A percentile compares a stretch with the other conserved stretches of the same genome.
Conservation (phyloP, 176 grass and related monocot genomes). For the Poa annua region DNA sequence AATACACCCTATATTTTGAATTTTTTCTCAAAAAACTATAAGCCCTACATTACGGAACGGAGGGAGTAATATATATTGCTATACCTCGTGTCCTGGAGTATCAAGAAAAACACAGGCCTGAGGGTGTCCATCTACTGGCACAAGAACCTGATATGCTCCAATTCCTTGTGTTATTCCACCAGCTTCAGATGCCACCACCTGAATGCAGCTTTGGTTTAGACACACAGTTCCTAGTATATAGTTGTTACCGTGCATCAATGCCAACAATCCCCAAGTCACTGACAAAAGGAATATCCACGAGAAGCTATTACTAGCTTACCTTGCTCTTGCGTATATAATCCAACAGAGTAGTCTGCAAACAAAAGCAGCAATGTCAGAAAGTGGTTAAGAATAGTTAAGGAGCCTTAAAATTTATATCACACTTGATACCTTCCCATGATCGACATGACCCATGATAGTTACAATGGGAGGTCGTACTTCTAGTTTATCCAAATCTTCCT, state of each 20-base stretch:
- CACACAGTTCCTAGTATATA: slow-evolving; percentile 27
- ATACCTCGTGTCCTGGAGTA: slow-evolving; percentile 95
- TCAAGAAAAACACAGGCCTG: slow-evolving; percentile 95
- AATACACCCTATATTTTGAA: too few relatives aligned
- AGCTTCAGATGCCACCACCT: slow-evolving; percentile 96
- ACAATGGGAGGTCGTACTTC: slow-evolving; percentile 92
- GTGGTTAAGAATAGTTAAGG: slow-evolving; percentile 28
- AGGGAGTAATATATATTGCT: slow-evolving; percentile 27
- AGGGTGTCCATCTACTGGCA: slow-evolving; percentile 79
- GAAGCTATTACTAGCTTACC: slow-evolving; percentile 56
- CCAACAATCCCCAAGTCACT: slow-evolving; percentile 23
- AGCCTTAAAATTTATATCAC: slow-evolving; percentile 10
- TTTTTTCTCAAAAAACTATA: too few relatives aligned
- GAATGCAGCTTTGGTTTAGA: slow-evolving; percentile 53
- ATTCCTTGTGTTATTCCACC: slow-evolving; percentile 99
- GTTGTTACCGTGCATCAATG: slow-evolving; percentile 17
- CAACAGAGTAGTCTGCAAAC: slow-evolving; percentile 85
- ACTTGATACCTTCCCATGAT: slow-evolving; percentile 89
- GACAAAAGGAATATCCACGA: slow-evolving; percentile 10
- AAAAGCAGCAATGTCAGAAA: slow-evolving; percentile 42
- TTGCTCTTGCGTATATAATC: slow-evolving; percentile 95
- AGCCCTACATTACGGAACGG: too few relatives aligned
- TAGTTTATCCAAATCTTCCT: slow-evolving; percentile 82
- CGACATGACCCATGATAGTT: slow-evolving; percentile 99
- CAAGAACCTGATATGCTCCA: slow-evolving; percentile 93